Base-by-base conservation (phyloP, 805 yeast species). In the Candida golubevii region DNA sequence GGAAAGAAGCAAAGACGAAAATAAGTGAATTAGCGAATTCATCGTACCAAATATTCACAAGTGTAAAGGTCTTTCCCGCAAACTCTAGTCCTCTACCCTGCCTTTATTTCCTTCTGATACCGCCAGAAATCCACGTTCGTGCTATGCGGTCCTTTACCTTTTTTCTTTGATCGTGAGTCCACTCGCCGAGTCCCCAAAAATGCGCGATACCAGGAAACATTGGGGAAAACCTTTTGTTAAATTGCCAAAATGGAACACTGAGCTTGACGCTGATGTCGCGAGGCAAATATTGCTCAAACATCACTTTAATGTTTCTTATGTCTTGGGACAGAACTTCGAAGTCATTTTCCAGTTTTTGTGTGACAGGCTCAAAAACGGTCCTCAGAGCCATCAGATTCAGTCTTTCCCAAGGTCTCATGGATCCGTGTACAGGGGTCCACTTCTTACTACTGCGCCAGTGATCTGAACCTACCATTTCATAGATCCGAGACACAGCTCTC, bases 161-260 rank as follows among this genome's bases (percentile, higher is more conserved):
- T 26, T 60, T 64, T 1, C 79, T 77, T 45, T 75, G 75, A 4
- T 73, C 73, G 8, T 40, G 38, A 1, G 64, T 55, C 88, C 88
- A 83, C 11, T 61, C 47, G 1, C 84, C 86, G 67, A 82, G 59
- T n/a, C 84, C 75, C 88, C 88, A 83, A 54, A 83, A 78, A 57
- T 82, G 86, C 38, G 67, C 67, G 31, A 52, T 35, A 26, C 47
- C 49, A 38, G 41, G 49, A 50, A 57, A 60, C 9, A 44, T 48
- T 1, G 64, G 65, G 12, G 64, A 65, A 13, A 51, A 35, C 46
- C 48, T 49, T 26, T 41, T 41, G 48, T 59, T 59, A 46, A 64
- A 60, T 13, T 46, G 48, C 27, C 58, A 38, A 33, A 58, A 61
- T 9, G 65, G 58, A 2, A 58, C 47, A 18, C 50, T 51, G n/a